phyloP scores from a whole-genome alignment of 176 grass and related monocot genomes.

The Oryza australiensis region DNA sequence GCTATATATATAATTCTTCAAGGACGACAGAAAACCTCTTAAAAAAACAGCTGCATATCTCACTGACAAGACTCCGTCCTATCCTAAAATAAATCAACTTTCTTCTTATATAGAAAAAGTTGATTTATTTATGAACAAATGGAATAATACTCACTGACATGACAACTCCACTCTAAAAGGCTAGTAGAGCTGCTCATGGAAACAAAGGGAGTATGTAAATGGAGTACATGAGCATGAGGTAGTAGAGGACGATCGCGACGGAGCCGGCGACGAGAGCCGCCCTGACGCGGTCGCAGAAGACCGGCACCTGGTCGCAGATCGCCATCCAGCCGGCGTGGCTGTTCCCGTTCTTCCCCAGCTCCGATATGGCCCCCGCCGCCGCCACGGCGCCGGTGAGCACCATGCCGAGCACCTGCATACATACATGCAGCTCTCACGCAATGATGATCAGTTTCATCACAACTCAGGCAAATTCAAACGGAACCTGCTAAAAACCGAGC shows the following conservation, averaged over 20 bases:
- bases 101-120: too few relatives aligned
- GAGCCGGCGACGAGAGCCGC: constrained; percentile 55
- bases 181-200: constrained; percentile 15
- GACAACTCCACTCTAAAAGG: not conserved
- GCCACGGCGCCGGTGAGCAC: constrained; percentile 54
- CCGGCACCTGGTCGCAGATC: constrained; percentile 51
- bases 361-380: constrained; percentile 46
- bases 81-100: too few relatives aligned
- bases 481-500: too few relatives aligned
- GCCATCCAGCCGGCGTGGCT: constrained; percentile 61
- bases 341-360: constrained; percentile 74
- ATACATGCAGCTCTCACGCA: not conserved
- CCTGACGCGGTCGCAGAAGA: constrained; percentile 63
- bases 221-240: constrained; percentile 37
- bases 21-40: not conserved
- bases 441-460: not conserved
- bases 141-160: too few relatives aligned
- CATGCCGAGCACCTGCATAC: constrained; percentile 50
- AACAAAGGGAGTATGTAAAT: constrained; percentile 34
- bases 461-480: not conserved
- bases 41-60: not conserved
- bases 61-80: not conserved
- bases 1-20: not conserved
- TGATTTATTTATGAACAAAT: too few relatives aligned
- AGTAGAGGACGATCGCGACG: constrained; percentile 37